Evolutionary conservation across 2,329 filamentous ascomycete genomes (phyloP), one percentile per base, ranked within the genome.

Genomic region (Huntiella bhutanensis): DNA sequence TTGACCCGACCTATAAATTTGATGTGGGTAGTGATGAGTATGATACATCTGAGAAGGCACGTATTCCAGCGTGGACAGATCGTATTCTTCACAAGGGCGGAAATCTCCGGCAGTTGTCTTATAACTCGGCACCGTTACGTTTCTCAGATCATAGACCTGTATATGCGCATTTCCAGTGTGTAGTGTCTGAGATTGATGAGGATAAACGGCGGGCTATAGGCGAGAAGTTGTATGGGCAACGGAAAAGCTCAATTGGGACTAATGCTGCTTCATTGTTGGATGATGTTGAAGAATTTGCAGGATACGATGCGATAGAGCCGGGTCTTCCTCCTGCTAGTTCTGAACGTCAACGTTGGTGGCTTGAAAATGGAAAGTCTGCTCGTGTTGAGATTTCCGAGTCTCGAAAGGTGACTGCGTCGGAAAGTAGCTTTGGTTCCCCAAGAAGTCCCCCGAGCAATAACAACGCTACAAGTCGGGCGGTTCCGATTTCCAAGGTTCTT

Each of bases 121-220:
- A 98, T 61, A 75, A 83, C 55, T 80, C 75, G 45, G 86, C 87
- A 3, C 78, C 84, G 28, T 67, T 98, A 33, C 75, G 72, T 10
- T 94, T 96, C 59, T 98, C 91, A 0, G 91, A 98, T 57, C 91
- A 98, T 60, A 75, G 87, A n/a, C 91, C 91, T 2, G 88, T 98
- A 0, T 95, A 84, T 61, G 87, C 85, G 10, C 76, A 77, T 0
- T 98, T 98, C 57, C 74, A 85, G 53, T 92, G 87, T 60, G 75
- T 70, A 1, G 80, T 96, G 45, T 87, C 69, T 53, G 77, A 91
- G 39, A 66, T 96, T 8, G 74, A 98, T 53, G 83, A 94, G 58
- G 63, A 62, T 17, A 65, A 70, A 45, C 85, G 83, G 53, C 79
- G 87, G 51, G 62, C 66, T 3, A 75, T 96, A 41, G 82, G 80